These are phyloP conservation scores for Picea engelmannii DNA, from an alignment of 83 land plant species.

Conservation along the genomic window DNA sequence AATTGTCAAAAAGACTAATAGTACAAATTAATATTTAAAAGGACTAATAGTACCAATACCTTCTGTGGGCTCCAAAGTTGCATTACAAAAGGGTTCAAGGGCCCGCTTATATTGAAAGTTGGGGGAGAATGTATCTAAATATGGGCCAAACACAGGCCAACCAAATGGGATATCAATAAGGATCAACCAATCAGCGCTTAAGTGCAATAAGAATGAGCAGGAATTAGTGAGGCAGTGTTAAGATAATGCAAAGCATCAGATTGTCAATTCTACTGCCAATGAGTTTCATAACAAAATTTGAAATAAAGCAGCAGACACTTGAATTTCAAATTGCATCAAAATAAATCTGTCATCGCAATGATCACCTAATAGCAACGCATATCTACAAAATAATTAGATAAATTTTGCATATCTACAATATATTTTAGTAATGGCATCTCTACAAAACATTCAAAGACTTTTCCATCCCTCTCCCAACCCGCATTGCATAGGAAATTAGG, in stretches of 20 bases:
- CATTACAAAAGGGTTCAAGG: neutral
- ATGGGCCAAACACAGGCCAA: neutral
- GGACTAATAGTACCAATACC: too few relatives aligned
- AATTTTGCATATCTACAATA: neutral
- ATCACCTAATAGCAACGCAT: neutral
- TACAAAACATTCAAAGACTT: neutral
- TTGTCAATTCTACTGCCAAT: neutral
- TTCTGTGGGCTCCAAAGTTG: neutral
- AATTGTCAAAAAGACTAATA: too few relatives aligned
- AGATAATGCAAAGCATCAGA: neutral
- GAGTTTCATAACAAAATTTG: too few relatives aligned
- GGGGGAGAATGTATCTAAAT: neutral
- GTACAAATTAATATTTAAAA: too few relatives aligned
- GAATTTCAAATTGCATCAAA: too few relatives aligned
- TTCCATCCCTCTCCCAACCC: neutral
- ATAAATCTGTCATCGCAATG: neutral
- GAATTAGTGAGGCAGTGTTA: neutral
- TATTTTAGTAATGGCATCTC: neutral
- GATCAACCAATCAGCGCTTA: neutral
- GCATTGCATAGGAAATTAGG: too few relatives aligned
- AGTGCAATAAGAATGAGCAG: neutral
- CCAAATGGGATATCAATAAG: neutral
- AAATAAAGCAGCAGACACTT: too few relatives aligned
- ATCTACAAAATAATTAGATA: neutral
- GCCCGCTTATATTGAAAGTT: neutral